Base-by-base conservation (phyloP, 805 yeast genomes). In the Nakazawaea siamensis region DNA sequence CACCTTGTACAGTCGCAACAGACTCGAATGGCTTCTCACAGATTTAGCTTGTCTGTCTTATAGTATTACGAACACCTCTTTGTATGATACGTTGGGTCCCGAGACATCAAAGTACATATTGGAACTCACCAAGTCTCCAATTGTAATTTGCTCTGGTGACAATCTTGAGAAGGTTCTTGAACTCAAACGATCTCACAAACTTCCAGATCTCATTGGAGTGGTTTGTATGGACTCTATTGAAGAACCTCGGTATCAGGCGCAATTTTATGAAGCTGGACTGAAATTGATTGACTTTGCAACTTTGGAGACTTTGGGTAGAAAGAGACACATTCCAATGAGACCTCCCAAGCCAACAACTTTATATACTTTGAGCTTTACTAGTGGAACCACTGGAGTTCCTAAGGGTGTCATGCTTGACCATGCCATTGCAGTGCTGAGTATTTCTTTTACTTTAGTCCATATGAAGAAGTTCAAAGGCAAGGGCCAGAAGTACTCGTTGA, bases 371-470 rank as follows among this genome's bases (percentile, higher is more conserved):
- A 60, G 64, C 20, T 65, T 64, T 44, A 65, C 84, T 12, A 74
- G 81, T 1, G 85, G 85, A 34, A 77, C 85, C 15, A 76, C 83
- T n/a, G 90, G 92, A 38, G 70, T 77, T 27, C 85, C 90, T 42
- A 83, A 82, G 60, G 90, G 90, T 46, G 90, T 80, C 18, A 72
- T 76, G 26, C 60, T 80, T 41, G 65, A 72, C 20, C 87, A 81
- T 44, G 54, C 52, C 31, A 77, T 75, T 43, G 64, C 72, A 11
- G 58, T 58, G 6, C 49, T 66, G 18, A 64, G 64, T 34, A 46
- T 54, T 13, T 47, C 58, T 9, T 54, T 52, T 8, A 49, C 33
- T 19, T 19, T n/a, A 18, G 11, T 18, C 10, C 31, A 29, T 19
- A n/a, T 31, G n/a, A 15, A 24, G 16, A 18, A 29, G 20, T 16